These are phyloP conservation scores for Albugo laibachii DNA, from an alignment of 352 stramenopile genomes.

Conservation along the genomic window DNA sequence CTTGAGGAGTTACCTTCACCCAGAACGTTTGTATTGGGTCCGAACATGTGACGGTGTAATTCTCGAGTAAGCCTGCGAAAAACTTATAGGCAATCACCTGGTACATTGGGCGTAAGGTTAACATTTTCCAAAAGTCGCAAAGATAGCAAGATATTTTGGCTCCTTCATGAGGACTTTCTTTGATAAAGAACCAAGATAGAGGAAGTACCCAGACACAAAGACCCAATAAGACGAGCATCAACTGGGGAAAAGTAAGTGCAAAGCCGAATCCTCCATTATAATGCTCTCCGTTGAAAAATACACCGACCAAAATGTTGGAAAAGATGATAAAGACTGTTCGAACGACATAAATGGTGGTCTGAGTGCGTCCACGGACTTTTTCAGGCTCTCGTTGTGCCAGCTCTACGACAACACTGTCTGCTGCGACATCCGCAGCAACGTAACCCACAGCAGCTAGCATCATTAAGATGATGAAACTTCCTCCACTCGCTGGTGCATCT, in stretches of 20 bases:
- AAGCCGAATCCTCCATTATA: constrained; percentile 28
- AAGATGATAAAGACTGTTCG: constrained; percentile 20
- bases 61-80: constrained; percentile 11
- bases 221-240: constrained; percentile 11
- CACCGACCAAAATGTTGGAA: constrained; percentile 18
- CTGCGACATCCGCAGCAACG: constrained; percentile 23
- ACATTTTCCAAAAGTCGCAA: constrained; percentile 11
- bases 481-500: constrained; percentile 13
- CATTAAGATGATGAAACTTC: constrained; percentile 23
- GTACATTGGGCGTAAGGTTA: constrained; percentile 15
- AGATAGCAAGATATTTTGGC: constrained; percentile 7
- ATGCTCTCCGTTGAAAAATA: constrained; percentile 19
- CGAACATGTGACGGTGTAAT: constrained; percentile 9
- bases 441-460: constrained; percentile 26
- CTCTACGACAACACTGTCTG: constrained; percentile 29
- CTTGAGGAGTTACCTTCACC: constrained; percentile 10
- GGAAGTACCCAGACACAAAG: constrained; percentile 9
- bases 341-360: constrained; percentile 30
- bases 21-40: constrained; percentile 10
- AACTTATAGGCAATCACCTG: constrained; percentile 26
- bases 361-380: constrained; percentile 18
- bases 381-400: constrained; percentile 26
- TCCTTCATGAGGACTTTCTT: constrained; percentile 9
- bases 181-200: constrained; percentile 15
- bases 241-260: constrained; percentile 13